Base-by-base conservation (phyloP, 2,329 filamentous ascomycete species). In the Fusarium sp. region DNA sequence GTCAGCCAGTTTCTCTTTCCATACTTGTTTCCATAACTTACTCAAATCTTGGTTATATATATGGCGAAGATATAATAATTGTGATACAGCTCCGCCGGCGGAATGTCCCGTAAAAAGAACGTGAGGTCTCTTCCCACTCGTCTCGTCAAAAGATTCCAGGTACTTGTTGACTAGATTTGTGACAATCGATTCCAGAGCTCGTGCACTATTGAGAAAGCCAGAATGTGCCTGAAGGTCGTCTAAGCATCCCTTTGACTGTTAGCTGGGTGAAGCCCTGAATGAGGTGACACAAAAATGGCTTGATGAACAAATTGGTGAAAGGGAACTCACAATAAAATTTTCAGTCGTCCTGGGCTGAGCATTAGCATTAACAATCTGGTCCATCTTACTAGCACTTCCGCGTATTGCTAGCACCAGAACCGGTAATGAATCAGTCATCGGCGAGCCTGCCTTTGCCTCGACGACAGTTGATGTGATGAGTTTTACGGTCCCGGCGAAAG, bases 61-160 rank as follows among this genome's bases (percentile, higher is more conserved):
- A 32, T 63, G 62, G 26, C 55, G 65, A 36, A 78, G 63, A 47
- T 71, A 75, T 8, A 78, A 45, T 1, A 78, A 44, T 28, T 72
- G 68, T n/a, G 74, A 72, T 24, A 72, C 75, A 39, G 76, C 76
- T 58, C 75, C 76, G 15, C 76, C 75, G 15, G 75, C 75, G 30
- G 76, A 78, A 68, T 78, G 75, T 5, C 75, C 74, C 0, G 75
- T 77, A 18, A 78, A 74, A 6, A 78, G 42, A 20, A 78, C 36
- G 48, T 78, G 75, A 8, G 69, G 67, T 15, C 53, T 60, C 8
- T 39, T 35, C 11, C 15, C 47, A 9, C 55, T 48, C 1, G 3
- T 20, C 10, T 6, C 41, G 5, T 59, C 14, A 4, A 56, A 30
- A 12, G 13, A 41, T 4, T 56, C 42, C 1, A 69, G 18, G 15